phyloP scores from a whole-genome alignment of 768 basidiomycete species.

The Pulveroboletus frians region DNA sequence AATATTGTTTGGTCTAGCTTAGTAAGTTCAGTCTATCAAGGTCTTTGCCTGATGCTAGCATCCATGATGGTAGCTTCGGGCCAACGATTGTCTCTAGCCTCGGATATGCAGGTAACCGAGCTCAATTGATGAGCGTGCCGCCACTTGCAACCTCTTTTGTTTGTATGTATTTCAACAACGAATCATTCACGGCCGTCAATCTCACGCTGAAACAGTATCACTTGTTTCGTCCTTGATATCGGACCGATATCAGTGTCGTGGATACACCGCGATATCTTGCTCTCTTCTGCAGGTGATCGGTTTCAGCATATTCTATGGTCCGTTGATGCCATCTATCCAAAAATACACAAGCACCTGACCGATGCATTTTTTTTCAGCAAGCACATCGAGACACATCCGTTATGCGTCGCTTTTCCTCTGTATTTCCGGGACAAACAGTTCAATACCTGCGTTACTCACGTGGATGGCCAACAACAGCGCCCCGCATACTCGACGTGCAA shows the following conservation, averaged over 20 bases:
- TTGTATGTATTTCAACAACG: constrained; percentile 27
- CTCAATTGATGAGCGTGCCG: constrained; percentile 54
- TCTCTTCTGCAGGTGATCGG: constrained; percentile 44
- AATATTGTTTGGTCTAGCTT: constrained; percentile 15
- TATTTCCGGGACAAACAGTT: constrained; percentile 45
- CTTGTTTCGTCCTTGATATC: constrained; percentile 43
- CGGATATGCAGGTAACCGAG: constrained; percentile 47
- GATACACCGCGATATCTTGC: constrained; percentile 41
- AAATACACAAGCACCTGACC: neutral
- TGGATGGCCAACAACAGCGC: constrained; percentile 62
- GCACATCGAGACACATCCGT: constrained; percentile 35
- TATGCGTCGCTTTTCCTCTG: constrained; percentile 57
- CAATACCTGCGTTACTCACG: constrained; percentile 47
- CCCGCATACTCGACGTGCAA: constrained; percentile 53
- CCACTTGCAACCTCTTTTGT: constrained; percentile 46
- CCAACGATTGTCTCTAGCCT: constrained; percentile 66
- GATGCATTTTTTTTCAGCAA: constrained; percentile 5
- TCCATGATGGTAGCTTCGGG: constrained; percentile 49
- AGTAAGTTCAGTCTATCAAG: constrained; percentile 14
- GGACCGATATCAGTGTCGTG: constrained; percentile 50
- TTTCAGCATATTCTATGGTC: constrained; percentile 51
- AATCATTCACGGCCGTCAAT: neutral
- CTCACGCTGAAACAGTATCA: constrained; percentile 25
- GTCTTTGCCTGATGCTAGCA: constrained; percentile 31
- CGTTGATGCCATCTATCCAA: constrained; percentile 5